Evolutionary conservation across 2,329 filamentous ascomycete species (phyloP), one percentile per base, ranked within the genome.

Genomic region (Diaporthe longicolla): DNA sequence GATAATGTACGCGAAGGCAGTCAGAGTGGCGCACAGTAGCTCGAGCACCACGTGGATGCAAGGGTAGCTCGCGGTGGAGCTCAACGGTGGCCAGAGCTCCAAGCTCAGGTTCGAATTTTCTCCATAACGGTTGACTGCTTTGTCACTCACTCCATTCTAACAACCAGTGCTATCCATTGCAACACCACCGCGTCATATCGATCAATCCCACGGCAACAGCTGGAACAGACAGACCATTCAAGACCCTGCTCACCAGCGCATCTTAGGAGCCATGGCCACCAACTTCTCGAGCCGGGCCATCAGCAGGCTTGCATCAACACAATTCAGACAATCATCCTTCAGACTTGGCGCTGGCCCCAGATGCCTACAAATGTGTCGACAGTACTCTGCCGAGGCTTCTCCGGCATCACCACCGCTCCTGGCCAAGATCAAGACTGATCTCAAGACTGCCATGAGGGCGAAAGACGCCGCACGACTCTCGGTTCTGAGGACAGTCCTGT

Each of bases 401-500:
- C 77, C 82, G 29, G 74, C 82, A 40, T 74, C 82, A 6, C 85
- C 88, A 15, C 82, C 40, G 40, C 40, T 90, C 11, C 82, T 90
- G 57, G 81, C 85, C 71, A 89, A 87, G 82, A 84, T 91, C 78
- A 90, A 89, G 79, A 83, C 81, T 76, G 91, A 93, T 78, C 85
- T 93, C 76, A 93, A 93, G 84, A 82, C 86, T 13, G 91, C 91
- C 65, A 93, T 93, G 91, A 88, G 88, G 74, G 86, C 87, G 78
- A 93, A 92, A 82, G 91, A 93, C 80, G 83, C 86, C 35, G 85
- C 89, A 35, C 90, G 92, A 3, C 89, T 95, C 35, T 85, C 89
- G 52, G 93, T 94, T 50, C 87, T 96, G 65, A 92, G 94, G 77
- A 82, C 87, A 54, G 84, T 95, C 76, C 88, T 95, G 76, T 87